Percentiles rank a stretch among this genome's conserved stretches.
phyloP scores from a whole-genome alignment of 768 basidiomycete species.

The Rhizopogon rudus region DNA sequence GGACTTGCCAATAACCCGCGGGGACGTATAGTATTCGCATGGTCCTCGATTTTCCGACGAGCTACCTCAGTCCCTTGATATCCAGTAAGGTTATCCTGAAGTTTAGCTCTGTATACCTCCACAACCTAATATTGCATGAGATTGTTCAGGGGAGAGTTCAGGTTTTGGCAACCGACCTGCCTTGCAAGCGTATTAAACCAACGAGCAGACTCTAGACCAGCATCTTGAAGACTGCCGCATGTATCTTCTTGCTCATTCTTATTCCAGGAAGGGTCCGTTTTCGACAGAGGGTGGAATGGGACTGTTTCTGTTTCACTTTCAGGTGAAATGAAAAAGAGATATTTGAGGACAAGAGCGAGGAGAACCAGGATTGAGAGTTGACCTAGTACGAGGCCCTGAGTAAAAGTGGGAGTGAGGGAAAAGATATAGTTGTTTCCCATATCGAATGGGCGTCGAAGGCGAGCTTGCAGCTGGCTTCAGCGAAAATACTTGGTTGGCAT shows the following conservation, averaged over 20 bases:
- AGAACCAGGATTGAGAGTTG: slow-evolving; percentile 84
- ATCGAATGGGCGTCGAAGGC: background rate
- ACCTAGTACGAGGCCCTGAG: slow-evolving; percentile 89
- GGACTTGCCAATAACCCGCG: slow-evolving; percentile 57
- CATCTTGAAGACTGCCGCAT: slow-evolving; percentile 2
- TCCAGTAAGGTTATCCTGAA: slow-evolving; percentile 66
- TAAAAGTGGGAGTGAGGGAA: slow-evolving; percentile 84
- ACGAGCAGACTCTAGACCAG: slow-evolving; percentile 66
- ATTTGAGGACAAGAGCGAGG: slow-evolving; percentile 79
- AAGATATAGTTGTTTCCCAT: slow-evolving; percentile 53
- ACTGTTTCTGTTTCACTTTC: slow-evolving; percentile 50
- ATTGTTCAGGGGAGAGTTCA: background rate
- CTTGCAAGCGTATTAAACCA: slow-evolving; percentile 88
- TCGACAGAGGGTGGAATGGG: slow-evolving; percentile 55
- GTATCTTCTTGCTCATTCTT: slow-evolving; percentile 12
- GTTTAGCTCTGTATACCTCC: slow-evolving; percentile 70
- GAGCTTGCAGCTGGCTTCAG: background rate
- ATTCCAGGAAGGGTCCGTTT: slow-evolving; percentile 41
- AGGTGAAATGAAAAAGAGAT: slow-evolving; percentile 88
- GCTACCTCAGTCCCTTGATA: slow-evolving; percentile 81
- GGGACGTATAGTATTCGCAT: slow-evolving; percentile 75
- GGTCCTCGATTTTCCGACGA: slow-evolving; percentile 72
- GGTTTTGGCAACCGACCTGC: slow-evolving; percentile 48
- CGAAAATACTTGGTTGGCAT: background rate
- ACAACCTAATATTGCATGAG: slow-evolving; percentile 41